Evolutionary conservation across 177 flowering plant genomes (phyloP).

Genomic region (Vitis hybrid): DNA sequence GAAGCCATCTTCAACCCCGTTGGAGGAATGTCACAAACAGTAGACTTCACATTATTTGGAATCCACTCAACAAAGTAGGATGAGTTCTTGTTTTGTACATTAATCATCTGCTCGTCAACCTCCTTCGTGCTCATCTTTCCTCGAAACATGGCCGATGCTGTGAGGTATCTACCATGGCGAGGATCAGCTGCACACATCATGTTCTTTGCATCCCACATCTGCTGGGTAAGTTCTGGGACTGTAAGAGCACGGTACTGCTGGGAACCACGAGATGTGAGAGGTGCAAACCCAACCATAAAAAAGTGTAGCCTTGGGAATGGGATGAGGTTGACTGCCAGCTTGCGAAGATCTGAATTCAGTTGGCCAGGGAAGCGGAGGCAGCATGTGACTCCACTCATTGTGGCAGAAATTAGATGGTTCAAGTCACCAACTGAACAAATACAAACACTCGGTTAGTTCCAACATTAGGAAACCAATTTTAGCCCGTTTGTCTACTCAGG

Average conservation of each 20-base stretch:
- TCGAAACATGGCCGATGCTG: constrained; percentile 79
- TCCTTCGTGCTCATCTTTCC: constrained; percentile 78
- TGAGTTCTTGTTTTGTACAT: constrained; percentile 63
- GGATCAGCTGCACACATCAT: constrained; percentile 96
- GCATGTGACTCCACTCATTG: constrained; percentile 75
- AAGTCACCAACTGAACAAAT: constrained; percentile 57
- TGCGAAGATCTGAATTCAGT: constrained; percentile 57
- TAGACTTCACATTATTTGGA: constrained; percentile 71
- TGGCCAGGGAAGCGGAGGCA: constrained; percentile 70
- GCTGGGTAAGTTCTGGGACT: constrained; percentile 79
- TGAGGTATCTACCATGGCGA: constrained; percentile 71
- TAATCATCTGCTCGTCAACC: constrained; percentile 68
- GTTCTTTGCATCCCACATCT: constrained; percentile 84
- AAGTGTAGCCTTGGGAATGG: constrained; percentile 74
- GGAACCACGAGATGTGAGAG: constrained; percentile 68
- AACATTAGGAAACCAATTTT: too few species aligned
- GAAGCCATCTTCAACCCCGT: constrained; percentile 69
- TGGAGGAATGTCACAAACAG: constrained; percentile 72
- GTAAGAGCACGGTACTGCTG: constrained; percentile 70
- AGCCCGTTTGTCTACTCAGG: too few species aligned
- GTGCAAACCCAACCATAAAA: constrained; percentile 72
- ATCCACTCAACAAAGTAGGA: constrained; percentile 65
- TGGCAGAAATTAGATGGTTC: constrained; percentile 64
- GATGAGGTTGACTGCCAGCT: constrained; percentile 65
- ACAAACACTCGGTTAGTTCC: neutral